Percentiles rank a stretch among this genome's conserved stretches.
Evolutionary conservation across 2,329 filamentous ascomycete genomes (phyloP).

Genomic region (Sporothrix pseudoabietina): DNA sequence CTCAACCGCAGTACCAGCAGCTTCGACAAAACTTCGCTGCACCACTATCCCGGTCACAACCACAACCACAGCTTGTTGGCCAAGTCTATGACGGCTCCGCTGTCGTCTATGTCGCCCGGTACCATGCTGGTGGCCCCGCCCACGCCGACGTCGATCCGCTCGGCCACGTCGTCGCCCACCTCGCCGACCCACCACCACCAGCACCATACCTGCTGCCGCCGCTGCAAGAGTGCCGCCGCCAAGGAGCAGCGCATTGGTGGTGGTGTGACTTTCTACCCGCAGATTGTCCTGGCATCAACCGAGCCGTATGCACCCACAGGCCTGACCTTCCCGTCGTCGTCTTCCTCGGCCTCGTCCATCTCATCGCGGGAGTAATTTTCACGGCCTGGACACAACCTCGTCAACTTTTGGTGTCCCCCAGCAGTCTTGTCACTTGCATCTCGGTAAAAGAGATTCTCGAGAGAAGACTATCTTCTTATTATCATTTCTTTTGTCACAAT

Average conservation of each 20-base stretch:
- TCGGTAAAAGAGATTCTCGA: background rate
- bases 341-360: conserved; percentile 33
- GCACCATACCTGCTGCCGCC: conserved; percentile 24
- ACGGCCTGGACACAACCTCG: background rate
- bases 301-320: conserved; percentile 32
- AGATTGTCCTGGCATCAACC: conserved; percentile 30
- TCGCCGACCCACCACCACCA: conserved; percentile 1
- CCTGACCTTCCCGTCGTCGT: conserved; percentile 30
- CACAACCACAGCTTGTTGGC: conserved; percentile 1
- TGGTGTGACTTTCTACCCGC: conserved; percentile 29
- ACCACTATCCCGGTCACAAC: background rate
- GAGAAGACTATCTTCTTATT: background rate
- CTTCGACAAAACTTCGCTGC: conserved; percentile 24
- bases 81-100: conserved; percentile 22
- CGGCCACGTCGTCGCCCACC: background rate
- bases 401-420: background rate
- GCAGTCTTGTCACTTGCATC: background rate
- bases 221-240: conserved; percentile 18
- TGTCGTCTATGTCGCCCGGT: background rate
- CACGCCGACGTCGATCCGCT: conserved; percentile 4
- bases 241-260: conserved; percentile 20
- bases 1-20: conserved; percentile 28
- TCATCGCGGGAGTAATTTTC: conserved; percentile 3
- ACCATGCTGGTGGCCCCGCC: background rate
- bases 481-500: background rate